These are phyloP conservation scores for Physaria fendleri DNA, from an alignment of 345 rosid species.

Conservation along the genomic window DNA sequence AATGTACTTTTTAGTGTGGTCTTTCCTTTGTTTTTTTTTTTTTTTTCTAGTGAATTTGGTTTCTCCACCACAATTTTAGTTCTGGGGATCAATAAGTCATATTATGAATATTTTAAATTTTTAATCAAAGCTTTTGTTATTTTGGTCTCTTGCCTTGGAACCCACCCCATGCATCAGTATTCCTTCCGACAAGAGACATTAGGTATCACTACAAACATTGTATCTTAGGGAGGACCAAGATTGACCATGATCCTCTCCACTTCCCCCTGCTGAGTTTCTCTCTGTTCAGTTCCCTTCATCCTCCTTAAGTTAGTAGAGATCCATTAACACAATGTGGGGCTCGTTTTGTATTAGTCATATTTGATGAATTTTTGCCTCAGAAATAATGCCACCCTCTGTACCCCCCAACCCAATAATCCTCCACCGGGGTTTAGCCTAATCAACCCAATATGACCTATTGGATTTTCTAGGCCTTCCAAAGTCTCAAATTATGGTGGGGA, in stretches of 20 bases:
- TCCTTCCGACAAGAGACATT: slow-evolving; percentile 12
- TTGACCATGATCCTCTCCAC: not conserved
- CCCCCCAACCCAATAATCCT: slow-evolving; percentile 2
- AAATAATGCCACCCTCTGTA: slow-evolving; percentile 19
- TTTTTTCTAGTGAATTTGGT: not conserved
- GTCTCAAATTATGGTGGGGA: slow-evolving; percentile 3
- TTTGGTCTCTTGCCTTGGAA: not conserved
- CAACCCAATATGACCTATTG: slow-evolving; percentile 4
- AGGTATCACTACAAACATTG: slow-evolving; percentile 3
- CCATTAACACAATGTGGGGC: not conserved
- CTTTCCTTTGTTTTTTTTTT: not conserved
- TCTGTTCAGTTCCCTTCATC: not conserved
- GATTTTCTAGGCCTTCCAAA: slow-evolving; percentile 10
- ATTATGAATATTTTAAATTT: slow-evolving; percentile 5
- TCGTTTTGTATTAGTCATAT: slow-evolving; percentile 8
- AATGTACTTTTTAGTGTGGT: not conserved
- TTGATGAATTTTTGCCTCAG: not conserved
- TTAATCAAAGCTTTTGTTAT: not conserved
- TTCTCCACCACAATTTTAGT: slow-evolving; percentile 12
- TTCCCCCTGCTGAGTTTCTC: slow-evolving; percentile 3
- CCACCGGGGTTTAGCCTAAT: not conserved
- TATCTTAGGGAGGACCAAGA: not conserved
- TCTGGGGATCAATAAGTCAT: slow-evolving; percentile 10
- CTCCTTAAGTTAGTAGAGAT: slow-evolving; percentile 4
- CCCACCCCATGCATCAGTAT: slow-evolving; percentile 5